Base-by-base conservation (phyloP, 768 basidiomycete species). In the Auricularia auricula-judae region DNA sequence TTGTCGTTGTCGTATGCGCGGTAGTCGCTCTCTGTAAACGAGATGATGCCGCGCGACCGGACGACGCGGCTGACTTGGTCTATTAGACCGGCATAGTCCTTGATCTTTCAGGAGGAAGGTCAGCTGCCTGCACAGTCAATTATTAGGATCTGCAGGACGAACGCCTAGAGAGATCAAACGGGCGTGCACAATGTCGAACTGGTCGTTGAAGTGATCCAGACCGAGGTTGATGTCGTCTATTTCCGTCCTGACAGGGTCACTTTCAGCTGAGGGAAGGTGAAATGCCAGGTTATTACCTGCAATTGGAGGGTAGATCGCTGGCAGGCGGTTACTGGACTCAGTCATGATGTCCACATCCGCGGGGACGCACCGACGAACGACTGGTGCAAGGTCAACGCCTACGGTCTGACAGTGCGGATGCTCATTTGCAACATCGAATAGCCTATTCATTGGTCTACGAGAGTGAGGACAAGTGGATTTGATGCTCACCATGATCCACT, bases 221-320 rank as follows among this genome's bases (percentile, higher is more conserved):
- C 90, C 89, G 18, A 91, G 82, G 74, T 92, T 92, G 71, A 91
- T 85, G 71, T 92, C 90, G 71, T 91, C 90, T 4, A 91, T 82
- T 73, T 92, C 90, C 69, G 86, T 89, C 67, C 35, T 69, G 63
- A 62, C 62, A 66, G 60, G 39, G 21, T 18, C 47, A 51, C 18
- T 44, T 44, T 4, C 14, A 51, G 18, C 18, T 51, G 14, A 1
- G 16, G 47, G 18, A 18, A 5, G 47, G 8, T 21, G 21, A 4
- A 51, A 5, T 4, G 11, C 21, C 18, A 18, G 14, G 5, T 8
- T 35, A 47, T 66, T 66, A 89, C 86, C 88, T 84, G 74, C 83
- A 82, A 71, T 63, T 63, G 3, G 76, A 76, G 43, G 88, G 89
- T 82, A 90, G 85, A 39, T 78, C 71, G 58, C 87, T 88, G 54